Conservation (phyloP, 495 filamentous ascomycete species). For the Hyphodiscus hymeniophilus region DNA sequence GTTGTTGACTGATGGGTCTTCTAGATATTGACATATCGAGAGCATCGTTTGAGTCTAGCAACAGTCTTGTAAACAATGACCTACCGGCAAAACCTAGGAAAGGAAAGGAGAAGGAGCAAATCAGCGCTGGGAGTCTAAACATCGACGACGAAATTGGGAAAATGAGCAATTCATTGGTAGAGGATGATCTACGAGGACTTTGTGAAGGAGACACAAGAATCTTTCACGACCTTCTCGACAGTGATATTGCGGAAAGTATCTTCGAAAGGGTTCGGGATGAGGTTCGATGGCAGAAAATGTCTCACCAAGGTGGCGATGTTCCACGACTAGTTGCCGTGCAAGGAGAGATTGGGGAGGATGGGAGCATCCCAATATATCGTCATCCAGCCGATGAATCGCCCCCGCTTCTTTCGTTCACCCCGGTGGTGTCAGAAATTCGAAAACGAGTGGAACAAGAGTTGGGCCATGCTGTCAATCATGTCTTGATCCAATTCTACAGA, state of each 20-base stretch:
- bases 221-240: slow-evolving; percentile 55
- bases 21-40: no score
- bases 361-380: slow-evolving; percentile 82
- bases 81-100: not conserved
- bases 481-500: slow-evolving; percentile 88
- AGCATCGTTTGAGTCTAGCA: no score
- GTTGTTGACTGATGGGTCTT: no score
- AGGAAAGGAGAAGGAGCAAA: not conserved
- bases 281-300: slow-evolving; percentile 87
- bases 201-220: slow-evolving; percentile 78
- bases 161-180: slow-evolving; percentile 11
- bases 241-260: slow-evolving; percentile 40
- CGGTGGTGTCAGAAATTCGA: slow-evolving; percentile 60
- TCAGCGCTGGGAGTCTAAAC: no score
- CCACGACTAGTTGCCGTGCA: slow-evolving; percentile 92
- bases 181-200: slow-evolving; percentile 20
- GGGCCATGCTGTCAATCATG: slow-evolving; percentile 83
- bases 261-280: slow-evolving; percentile 69
- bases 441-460: slow-evolving; percentile 56
- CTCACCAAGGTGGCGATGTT: slow-evolving; percentile 83
- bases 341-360: slow-evolving; percentile 60
- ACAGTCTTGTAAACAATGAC: no score
- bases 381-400: slow-evolving; percentile 91
- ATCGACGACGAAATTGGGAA: not conserved
- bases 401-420: slow-evolving; percentile 65